These are phyloP conservation scores for Taphrina pruni DNA, from an alignment of 1,139 yeast species.

Conservation along the genomic window DNA sequence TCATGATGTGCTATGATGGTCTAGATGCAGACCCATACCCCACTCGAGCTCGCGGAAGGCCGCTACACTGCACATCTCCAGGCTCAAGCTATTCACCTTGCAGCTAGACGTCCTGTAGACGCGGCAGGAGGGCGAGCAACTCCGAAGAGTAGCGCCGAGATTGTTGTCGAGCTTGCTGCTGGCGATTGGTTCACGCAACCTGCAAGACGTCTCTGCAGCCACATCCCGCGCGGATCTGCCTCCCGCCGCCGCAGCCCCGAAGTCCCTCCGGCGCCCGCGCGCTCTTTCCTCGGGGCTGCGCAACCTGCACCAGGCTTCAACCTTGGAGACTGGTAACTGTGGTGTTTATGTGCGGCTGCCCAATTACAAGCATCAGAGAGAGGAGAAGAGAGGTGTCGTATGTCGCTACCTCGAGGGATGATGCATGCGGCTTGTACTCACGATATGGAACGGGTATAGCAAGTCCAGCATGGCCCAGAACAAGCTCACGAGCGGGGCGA, in stretches of 20 bases:
- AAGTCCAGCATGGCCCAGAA: background rate
- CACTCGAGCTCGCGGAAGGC: background rate
- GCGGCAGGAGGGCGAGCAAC: background rate
- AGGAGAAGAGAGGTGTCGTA: no score
- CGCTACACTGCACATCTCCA: no score
- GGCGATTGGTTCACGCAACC: background rate
- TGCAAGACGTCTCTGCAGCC: background rate
- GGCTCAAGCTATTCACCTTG: background rate
- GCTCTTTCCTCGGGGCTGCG: no score
- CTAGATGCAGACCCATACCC: background rate
- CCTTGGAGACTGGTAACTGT: no score
- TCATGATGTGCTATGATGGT: background rate
- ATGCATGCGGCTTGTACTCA: background rate
- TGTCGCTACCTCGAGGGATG: no score
- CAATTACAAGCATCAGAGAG: background rate
- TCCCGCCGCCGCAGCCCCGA: background rate
- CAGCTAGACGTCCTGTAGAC: background rate
- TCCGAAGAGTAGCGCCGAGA: conserved; percentile 6
- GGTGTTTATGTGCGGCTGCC: background rate
- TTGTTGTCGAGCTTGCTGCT: background rate
- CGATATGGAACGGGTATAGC: background rate
- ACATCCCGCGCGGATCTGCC: conserved; percentile 1
- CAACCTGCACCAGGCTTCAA: no score
- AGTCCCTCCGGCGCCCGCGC: background rate
- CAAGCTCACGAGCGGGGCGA: no score